Base-by-base conservation (phyloP, 768 basidiomycete genomes). In the Termitomyces sp. region DNA sequence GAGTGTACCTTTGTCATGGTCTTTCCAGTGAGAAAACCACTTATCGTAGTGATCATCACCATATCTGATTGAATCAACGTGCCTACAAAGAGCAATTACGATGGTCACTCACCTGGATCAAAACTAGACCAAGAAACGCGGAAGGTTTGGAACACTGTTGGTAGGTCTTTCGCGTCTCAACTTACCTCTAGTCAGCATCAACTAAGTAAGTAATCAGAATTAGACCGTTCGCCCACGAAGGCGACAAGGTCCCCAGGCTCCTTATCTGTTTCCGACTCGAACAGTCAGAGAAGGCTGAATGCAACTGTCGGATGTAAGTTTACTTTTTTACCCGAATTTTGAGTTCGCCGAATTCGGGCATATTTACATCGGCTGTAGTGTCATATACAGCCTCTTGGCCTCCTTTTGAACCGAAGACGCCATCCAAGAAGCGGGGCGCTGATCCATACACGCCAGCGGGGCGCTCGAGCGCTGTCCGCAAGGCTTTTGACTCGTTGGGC, bases 221-320 rank as follows among this genome's bases (percentile, higher is more conserved):
- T 32, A 8, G 1, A 30, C n/a, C 18, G 35, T n/a, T 60, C 59
- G 0, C 62, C 62, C 4, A 14, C 1, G 12, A 63, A 60, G 32
- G 42, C 50, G n/a, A 13, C 22, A 7, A 44, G 4, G 6, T n/a
- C 32, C 18, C 24, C 18, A 14, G 33, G 30, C 8, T 43, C 55
- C 16, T 48, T 48, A 30, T 40, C 26, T 35, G 26, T n/a, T 30
- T 28, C 6, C n/a, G 10, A 6, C 26, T 20, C n/a, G 16, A 53
- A 7, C 26, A 14, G n/a, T 12, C 18, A 26, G 26, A 53, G 26
- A 42, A 12, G 10, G 13, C 2, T 24, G 18, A 51, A 36, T 18
- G 16, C 26, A 10, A 24, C 24, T 6, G 22, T 6, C 4, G n/a
- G 6, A 20, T 40, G 51, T 52, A 52, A 28, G 52, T 42, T 42